A percentile compares a stretch with the other conserved stretches of the same genome.
These are phyloP conservation scores for Martensiomyces pterosporus DNA, from an alignment of 192 early-diverging fungal genomes.

Conservation along the genomic window DNA sequence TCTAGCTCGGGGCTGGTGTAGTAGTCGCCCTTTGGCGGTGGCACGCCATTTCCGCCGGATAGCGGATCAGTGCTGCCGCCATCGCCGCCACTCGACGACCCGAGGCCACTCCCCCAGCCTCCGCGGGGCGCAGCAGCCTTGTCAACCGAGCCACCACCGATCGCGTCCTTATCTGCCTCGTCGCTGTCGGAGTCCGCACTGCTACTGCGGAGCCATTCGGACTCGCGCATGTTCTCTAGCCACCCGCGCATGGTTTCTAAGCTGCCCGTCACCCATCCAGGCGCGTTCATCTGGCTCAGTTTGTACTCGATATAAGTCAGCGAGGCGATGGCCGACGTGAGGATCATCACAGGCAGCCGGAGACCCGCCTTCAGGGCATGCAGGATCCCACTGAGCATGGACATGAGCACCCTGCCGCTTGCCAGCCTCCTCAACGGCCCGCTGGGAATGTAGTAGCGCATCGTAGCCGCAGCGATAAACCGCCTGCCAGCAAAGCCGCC, in stretches of 20 bases:
- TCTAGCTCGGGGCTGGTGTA: conserved; percentile 39
- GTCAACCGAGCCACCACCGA: conserved; percentile 6
- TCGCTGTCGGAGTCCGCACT: conserved; percentile 11
- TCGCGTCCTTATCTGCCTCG: background rate
- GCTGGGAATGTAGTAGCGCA: conserved; percentile 44
- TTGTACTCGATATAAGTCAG: conserved; percentile 49
- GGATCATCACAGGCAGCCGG: conserved; percentile 41
- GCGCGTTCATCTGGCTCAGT: conserved; percentile 42
- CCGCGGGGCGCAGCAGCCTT: conserved; percentile 20
- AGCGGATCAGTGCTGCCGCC: conserved; percentile 11
- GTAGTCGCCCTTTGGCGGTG: conserved; percentile 42
- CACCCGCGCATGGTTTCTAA: conserved; percentile 40
- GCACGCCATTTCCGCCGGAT: conserved; percentile 15
- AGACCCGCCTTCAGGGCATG: conserved; percentile 15
- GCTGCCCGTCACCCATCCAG: conserved; percentile 38
- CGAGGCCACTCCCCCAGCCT: conserved; percentile 14
- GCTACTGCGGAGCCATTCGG: conserved; percentile 36
- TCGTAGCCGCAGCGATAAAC: conserved; percentile 32
- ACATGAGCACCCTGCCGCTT: conserved; percentile 20
- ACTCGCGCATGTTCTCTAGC: conserved; percentile 32
- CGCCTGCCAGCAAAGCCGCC: conserved; percentile 20
- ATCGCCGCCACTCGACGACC: background rate
- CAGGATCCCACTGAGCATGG: conserved; percentile 24
- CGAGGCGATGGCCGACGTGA: conserved; percentile 41
- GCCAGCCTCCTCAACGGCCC: conserved; percentile 23